phyloP scores from a whole-genome alignment of 805 yeast genomes.

The Ogataea methylovora region DNA sequence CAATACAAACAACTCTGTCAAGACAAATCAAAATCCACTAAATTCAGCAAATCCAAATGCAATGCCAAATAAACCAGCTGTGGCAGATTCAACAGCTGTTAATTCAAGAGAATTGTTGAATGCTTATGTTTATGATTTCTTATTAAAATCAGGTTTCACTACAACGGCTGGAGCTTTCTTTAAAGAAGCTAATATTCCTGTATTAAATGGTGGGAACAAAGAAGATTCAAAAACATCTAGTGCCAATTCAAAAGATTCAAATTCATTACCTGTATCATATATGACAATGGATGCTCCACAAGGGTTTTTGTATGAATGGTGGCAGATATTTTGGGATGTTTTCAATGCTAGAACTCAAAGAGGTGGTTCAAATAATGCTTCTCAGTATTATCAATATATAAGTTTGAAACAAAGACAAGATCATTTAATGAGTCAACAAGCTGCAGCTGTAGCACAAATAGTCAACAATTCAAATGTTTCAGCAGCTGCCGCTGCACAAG shows the following conservation, averaged over 20 bases:
- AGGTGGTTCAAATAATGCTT: slow-evolving; percentile 56
- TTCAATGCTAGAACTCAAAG: slow-evolving; percentile 72
- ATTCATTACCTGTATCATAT: slow-evolving; percentile 40
- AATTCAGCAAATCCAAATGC: not conserved
- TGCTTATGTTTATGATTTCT: slow-evolving; percentile 81
- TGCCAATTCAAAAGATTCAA: slow-evolving; percentile 17
- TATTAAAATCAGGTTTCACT: slow-evolving; percentile 63
- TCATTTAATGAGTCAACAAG: slow-evolving; percentile 29
- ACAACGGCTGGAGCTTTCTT: slow-evolving; percentile 69
- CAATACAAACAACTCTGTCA: not conserved
- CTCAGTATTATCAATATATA: slow-evolving; percentile 64
- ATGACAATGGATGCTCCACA: slow-evolving; percentile 76
- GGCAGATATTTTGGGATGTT: slow-evolving; percentile 94
- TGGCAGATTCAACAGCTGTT: slow-evolving; percentile 37
- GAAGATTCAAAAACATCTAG: slow-evolving; percentile 1
- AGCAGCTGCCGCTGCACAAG: slow-evolving; percentile 9
- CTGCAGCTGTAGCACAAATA: slow-evolving; percentile 10
- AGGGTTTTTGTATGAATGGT: slow-evolving; percentile 89
- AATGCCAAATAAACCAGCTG: slow-evolving; percentile 18
- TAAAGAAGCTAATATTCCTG: slow-evolving; percentile 67
- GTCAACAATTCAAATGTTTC: slow-evolving; percentile 13
- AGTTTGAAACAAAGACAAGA: slow-evolving; percentile 53
- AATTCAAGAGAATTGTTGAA: slow-evolving; percentile 57
- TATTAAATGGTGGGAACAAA: slow-evolving; percentile 21
- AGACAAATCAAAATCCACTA: not conserved